Percentiles rank a stretch among this genome's conserved stretches.
Evolutionary conservation across 2,329 filamentous ascomycete species (phyloP).

Genomic region (Pestalotiopsis sp.): DNA sequence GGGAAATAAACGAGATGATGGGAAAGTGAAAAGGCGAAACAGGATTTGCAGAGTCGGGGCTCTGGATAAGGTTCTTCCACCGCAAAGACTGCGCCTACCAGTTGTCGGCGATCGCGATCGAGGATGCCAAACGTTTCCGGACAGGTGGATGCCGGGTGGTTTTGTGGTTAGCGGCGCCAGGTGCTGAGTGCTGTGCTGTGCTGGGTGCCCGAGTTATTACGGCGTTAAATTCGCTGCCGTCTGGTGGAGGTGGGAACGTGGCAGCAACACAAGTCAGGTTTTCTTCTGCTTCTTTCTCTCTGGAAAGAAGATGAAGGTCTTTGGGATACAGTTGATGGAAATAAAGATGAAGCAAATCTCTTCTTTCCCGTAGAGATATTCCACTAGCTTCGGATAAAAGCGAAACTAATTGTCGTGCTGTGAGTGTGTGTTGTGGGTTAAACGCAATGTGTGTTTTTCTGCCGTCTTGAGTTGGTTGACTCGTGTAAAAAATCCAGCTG

Average conservation of each 20-base stretch:
- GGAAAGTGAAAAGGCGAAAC: slow-evolving; percentile 10
- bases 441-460: neutral
- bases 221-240: neutral
- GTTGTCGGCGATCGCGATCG: slow-evolving; percentile 9
- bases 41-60: slow-evolving; percentile 11
- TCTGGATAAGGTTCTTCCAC: slow-evolving; percentile 12
- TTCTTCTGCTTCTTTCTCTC: neutral
- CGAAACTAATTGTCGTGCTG: neutral
- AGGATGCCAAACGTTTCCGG: neutral
- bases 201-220: neutral
- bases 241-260: neutral
- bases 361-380: neutral
- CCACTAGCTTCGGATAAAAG: neutral
- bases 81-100: neutral
- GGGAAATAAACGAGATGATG: slow-evolving; percentile 10
- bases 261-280: neutral
- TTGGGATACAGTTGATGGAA: neutral
- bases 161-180: neutral
- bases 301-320: neutral
- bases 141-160: slow-evolving; percentile 10
- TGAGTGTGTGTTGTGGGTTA: neutral
- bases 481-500: neutral
- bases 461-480: neutral
- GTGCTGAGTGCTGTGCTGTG: neutral
- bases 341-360: neutral